These are phyloP conservation scores for Elsinoe australis DNA, from an alignment of 2,329 filamentous ascomycete species.

Conservation along the genomic window DNA sequence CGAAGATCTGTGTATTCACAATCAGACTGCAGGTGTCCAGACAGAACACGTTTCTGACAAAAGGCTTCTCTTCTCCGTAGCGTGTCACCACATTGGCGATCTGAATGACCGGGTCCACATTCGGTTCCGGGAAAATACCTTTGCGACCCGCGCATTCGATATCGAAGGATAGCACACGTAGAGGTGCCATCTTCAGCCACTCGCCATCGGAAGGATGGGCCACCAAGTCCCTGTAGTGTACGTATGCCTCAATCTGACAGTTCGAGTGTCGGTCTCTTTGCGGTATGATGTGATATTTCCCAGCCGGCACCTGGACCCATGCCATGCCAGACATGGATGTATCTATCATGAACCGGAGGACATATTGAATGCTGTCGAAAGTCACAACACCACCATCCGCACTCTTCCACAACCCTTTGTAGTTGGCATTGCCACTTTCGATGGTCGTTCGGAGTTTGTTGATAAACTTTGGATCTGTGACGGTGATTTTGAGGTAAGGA, in stretches of 20 bases:
- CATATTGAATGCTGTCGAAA: constrained; percentile 93
- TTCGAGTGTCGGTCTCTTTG: constrained; percentile 69
- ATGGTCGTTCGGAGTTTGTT: constrained; percentile 66
- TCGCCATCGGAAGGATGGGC: constrained; percentile 84
- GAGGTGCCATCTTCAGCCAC: constrained; percentile 95
- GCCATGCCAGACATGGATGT: constrained; percentile 90
- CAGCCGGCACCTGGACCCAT: constrained; percentile 80
- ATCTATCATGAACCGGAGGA: constrained; percentile 96
- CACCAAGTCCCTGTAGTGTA: constrained; percentile 75
- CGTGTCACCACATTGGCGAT: constrained; percentile 93
- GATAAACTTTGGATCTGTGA: constrained; percentile 82
- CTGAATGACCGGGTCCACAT: constrained; percentile 90
- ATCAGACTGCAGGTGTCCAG: constrained; percentile 87
- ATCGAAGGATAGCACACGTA: constrained; percentile 91
- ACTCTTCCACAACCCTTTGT: constrained; percentile 79
- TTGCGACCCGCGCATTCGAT: constrained; percentile 98
- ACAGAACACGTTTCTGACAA: constrained; percentile 93
- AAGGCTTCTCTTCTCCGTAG: constrained; percentile 92
- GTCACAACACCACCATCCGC: constrained; percentile 68
- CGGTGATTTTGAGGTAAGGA: constrained; percentile 87
- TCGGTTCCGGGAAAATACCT: constrained; percentile 90
- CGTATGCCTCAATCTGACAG: constrained; percentile 88
- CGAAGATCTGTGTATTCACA: constrained; percentile 86
- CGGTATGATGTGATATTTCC: constrained; percentile 63
- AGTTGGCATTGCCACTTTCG: constrained; percentile 71